Conservation (phyloP, 331 rosid genomes). For the Dryas integrifolia region DNA sequence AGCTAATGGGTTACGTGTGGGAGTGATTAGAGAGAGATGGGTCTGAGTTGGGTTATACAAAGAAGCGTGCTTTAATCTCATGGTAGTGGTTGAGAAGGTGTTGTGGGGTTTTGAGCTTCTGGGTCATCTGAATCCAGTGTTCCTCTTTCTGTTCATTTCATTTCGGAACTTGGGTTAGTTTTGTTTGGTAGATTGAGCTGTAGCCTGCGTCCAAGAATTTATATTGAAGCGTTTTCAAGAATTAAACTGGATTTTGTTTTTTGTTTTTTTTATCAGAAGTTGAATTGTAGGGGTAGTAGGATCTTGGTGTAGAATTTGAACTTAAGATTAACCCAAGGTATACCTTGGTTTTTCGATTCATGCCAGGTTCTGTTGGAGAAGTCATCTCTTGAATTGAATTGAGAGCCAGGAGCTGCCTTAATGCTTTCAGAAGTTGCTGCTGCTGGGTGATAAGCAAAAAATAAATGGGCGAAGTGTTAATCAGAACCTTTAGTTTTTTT, state of each 20-base stretch:
- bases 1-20: constrained; percentile 21
- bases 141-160: constrained; percentile 6
- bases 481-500: background rate
- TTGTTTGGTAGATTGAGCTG: constrained; percentile 25
- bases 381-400: constrained; percentile 21
- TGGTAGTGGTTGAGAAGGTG: constrained; percentile 21
- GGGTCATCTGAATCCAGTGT: constrained; percentile 26
- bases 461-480: background rate
- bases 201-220: constrained; percentile 18
- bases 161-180: constrained; percentile 27
- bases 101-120: constrained; percentile 31
- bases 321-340: constrained; percentile 25
- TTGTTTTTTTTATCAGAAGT: constrained; percentile 8
- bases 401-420: constrained; percentile 32
- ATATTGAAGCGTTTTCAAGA: constrained; percentile 7
- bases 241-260: constrained; percentile 11
- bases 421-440: constrained; percentile 28
- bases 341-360: constrained; percentile 9
- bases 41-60: constrained; percentile 33
- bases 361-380: constrained; percentile 22
- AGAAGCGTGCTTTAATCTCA: constrained; percentile 32
- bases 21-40: constrained; percentile 22
- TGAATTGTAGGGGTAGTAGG: constrained; percentile 21
- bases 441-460: constrained; percentile 29
- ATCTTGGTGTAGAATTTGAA: constrained; percentile 21